phyloP scores from a whole-genome alignment of 164 flowering plant genomes.

The Kalanchoe fedtschenkoi region DNA sequence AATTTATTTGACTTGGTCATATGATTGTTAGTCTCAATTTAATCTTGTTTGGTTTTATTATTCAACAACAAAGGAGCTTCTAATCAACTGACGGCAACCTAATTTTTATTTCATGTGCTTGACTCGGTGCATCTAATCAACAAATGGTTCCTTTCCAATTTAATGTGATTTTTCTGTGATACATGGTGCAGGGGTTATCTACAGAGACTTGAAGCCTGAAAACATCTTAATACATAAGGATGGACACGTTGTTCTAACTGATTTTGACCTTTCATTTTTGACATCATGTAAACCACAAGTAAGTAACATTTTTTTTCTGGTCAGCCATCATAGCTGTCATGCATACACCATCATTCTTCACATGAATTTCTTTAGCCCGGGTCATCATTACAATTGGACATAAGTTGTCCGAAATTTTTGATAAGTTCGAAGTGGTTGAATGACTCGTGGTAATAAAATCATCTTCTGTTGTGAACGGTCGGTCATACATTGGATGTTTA shows the following conservation, averaged over 20 bases:
- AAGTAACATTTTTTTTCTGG: constrained; percentile 15
- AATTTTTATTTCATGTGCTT: not conserved
- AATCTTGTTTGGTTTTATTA: not conserved
- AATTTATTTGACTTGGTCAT: no score
- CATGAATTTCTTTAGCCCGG: not conserved
- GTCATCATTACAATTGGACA: not conserved
- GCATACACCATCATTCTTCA: not conserved
- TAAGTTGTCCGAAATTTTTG: not conserved
- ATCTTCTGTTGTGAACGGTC: not conserved
- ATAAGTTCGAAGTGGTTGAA: not conserved
- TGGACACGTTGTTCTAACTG: constrained; percentile 79
- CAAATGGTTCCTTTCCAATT: not conserved
- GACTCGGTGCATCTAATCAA: not conserved
- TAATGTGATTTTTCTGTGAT: not conserved
- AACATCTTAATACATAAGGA: constrained; percentile 78
- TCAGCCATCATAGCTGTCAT: not conserved
- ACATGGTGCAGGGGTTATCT: constrained; percentile 60
- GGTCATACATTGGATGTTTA: not conserved
- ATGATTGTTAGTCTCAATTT: not conserved
- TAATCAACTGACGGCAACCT: no score
- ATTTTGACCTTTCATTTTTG: constrained; percentile 88
- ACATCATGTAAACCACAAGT: constrained; percentile 80
- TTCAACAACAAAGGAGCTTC: not conserved
- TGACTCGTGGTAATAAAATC: not conserved
- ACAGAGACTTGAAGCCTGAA: constrained; percentile 97